phyloP scores from a whole-genome alignment of 2,329 filamentous ascomycete species.

The Penicillium olsonii region DNA sequence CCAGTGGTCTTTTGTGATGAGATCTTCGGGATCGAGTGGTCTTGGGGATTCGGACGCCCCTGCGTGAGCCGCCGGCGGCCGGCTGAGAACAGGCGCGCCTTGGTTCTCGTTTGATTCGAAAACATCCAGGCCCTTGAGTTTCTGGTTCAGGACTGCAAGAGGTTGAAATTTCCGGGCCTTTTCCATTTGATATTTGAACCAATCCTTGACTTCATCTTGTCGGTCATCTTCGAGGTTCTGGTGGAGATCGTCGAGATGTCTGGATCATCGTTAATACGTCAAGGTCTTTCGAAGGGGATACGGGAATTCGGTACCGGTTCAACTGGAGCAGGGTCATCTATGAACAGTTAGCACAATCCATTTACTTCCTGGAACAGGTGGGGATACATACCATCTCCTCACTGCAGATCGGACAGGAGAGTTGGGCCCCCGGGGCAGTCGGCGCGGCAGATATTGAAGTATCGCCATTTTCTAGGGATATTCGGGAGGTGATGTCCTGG shows the following conservation, averaged over 20 bases:
- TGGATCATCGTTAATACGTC: constrained; percentile 36
- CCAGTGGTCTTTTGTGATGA: constrained; percentile 88
- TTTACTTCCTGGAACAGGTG: background rate
- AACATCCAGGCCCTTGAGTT: constrained; percentile 85
- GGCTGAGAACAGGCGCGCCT: constrained; percentile 40
- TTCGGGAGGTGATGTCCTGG: constrained; percentile 79
- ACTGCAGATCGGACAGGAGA: constrained; percentile 95
- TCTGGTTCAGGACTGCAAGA: constrained; percentile 87
- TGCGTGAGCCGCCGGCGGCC: constrained; percentile 26
- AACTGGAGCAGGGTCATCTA: constrained; percentile 89
- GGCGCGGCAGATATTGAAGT: constrained; percentile 51
- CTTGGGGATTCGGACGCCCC: constrained; percentile 37
- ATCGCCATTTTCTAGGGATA: constrained; percentile 67
- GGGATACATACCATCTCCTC: constrained; percentile 80
- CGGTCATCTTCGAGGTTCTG: constrained; percentile 84
- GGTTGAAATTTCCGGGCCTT: constrained; percentile 94
- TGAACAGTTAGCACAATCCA: constrained; percentile 2
- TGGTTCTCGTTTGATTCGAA: constrained; percentile 86
- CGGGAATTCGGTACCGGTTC: constrained; percentile 63
- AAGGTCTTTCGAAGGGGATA: background rate
- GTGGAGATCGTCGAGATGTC: constrained; percentile 84
- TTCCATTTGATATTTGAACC: constrained; percentile 92
- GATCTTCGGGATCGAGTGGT: constrained; percentile 76
- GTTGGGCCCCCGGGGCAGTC: constrained; percentile 62
- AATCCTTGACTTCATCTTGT: constrained; percentile 93